phyloP scores from a whole-genome alignment of 345 rosid genomes.

The Litchi chinensis region DNA sequence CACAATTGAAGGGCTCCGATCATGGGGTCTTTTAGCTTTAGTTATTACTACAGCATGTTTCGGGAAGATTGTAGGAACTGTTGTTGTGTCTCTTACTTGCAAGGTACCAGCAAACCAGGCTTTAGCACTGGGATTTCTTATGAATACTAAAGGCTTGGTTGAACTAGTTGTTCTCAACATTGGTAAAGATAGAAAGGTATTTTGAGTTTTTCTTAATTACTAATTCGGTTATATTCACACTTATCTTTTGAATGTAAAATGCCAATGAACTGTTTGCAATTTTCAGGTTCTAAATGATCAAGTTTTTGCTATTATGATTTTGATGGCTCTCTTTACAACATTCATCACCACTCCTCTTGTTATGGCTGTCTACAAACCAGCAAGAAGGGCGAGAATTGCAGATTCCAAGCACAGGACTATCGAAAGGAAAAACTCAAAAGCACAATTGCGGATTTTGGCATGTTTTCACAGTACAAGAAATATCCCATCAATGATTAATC shows the following conservation, averaged over 20 bases:
- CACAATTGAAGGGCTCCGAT: constrained; percentile 62
- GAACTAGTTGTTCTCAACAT: constrained; percentile 86
- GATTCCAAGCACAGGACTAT: constrained; percentile 54
- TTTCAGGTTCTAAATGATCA: constrained; percentile 62
- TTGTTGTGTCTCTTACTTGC: constrained; percentile 50
- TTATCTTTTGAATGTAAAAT: not conserved
- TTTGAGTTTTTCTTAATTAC: not conserved
- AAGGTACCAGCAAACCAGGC: constrained; percentile 60
- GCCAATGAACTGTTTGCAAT: not conserved
- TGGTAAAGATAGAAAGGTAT: constrained; percentile 79
- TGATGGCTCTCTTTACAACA: constrained; percentile 72
- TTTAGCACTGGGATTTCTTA: constrained; percentile 60
- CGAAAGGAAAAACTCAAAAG: constrained; percentile 42
- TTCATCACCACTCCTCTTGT: constrained; percentile 73
- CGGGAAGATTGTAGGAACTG: constrained; percentile 73
- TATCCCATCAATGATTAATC: constrained; percentile 65
- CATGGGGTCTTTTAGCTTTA: constrained; percentile 73
- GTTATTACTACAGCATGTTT: constrained; percentile 67
- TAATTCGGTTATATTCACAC: not conserved
- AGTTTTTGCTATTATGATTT: constrained; percentile 59
- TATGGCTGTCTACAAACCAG: constrained; percentile 67
- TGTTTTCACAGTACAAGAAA: constrained; percentile 61
- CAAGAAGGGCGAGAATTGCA: constrained; percentile 39
- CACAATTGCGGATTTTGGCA: constrained; percentile 57
- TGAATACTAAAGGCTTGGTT: constrained; percentile 87